These are phyloP conservation scores for Hordeum vulgare DNA, from an alignment of 176 grass and related monocot species.

Conservation along the genomic window MorexV3_pseudomolecules_assembly NC_058519.1:587989021-587989520, in stretches of 20 bases:
- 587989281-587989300: neutral
- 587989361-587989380: no score
- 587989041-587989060: neutral
- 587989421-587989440: neutral
- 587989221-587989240: conserved; percentile 25
- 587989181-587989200: conserved; percentile 24
- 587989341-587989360: neutral
- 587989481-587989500: neutral
- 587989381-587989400: neutral
- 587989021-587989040: neutral
- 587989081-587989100: neutral
- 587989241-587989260: conserved; percentile 50
- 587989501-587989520: no score
- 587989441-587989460: conserved; percentile 32
- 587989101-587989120: neutral
- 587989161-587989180: neutral
- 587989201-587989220: conserved; percentile 18
- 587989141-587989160: neutral
- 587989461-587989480: conserved; percentile 36
- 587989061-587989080: neutral
- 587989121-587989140: neutral
- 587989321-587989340: conserved; percentile 30
- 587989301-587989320: conserved; percentile 23
- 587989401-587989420: neutral
- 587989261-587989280: conserved; percentile 34